These are phyloP conservation scores for rapeseed (Brassica napus) DNA, from an alignment of 345 rosid species.

Conservation along the genomic window DNA sequence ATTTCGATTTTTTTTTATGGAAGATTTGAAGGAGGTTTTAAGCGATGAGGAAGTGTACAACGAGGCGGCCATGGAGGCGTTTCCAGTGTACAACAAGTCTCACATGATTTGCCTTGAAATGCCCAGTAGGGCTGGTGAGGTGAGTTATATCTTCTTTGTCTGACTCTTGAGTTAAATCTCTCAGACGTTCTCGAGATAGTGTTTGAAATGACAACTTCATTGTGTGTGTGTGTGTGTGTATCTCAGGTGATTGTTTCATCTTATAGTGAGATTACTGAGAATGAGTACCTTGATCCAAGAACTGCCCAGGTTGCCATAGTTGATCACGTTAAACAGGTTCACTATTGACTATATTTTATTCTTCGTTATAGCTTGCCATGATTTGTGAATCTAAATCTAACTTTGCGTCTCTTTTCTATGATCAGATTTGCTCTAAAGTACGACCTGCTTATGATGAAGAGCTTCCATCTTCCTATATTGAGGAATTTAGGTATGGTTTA, in stretches of 20 bases:
- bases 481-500: slow-evolving; percentile 82
- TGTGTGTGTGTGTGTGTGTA: too few species aligned
- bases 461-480: slow-evolving; percentile 79
- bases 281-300: slow-evolving; percentile 86
- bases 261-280: slow-evolving; percentile 60
- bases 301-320: slow-evolving; percentile 85
- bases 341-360: neutral
- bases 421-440: slow-evolving; percentile 85
- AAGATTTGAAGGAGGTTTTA: slow-evolving; percentile 79
- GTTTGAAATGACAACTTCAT: too few species aligned
- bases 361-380: neutral
- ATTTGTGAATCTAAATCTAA: too few species aligned
- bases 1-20: neutral
- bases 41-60: slow-evolving; percentile 63
- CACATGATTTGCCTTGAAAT: slow-evolving; percentile 89
- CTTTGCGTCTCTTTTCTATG: slow-evolving; percentile 3
- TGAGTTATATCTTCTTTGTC: too few species aligned
- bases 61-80: slow-evolving; percentile 83
- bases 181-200: too few species aligned
- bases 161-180: too few species aligned
- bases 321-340: slow-evolving; percentile 94
- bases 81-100: slow-evolving; percentile 80
- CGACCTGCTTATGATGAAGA: slow-evolving; percentile 95
- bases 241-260: slow-evolving; percentile 77
- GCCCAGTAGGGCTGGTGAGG: slow-evolving; percentile 70